Conservation (phyloP, 208 protist genomes). For the Zelonia costaricensis region DNA sequence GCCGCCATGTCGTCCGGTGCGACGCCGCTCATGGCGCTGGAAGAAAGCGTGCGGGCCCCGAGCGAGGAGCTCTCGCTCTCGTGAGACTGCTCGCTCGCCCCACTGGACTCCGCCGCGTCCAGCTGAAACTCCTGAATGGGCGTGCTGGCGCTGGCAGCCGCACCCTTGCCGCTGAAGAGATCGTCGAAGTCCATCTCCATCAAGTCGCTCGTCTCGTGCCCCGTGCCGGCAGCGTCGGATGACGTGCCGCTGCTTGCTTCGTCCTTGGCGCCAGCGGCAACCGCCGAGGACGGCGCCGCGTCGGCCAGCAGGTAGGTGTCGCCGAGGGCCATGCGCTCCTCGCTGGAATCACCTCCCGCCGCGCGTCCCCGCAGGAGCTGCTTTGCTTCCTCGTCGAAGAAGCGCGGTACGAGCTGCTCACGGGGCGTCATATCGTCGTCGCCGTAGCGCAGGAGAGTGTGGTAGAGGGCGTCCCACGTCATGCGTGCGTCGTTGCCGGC, state of each 20-base stretch:
- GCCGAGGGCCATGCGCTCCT: constrained; percentile 2
- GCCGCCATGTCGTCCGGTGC: no score
- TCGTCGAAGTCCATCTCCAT: constrained; percentile 84
- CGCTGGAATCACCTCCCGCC: not conserved
- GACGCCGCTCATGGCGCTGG: not conserved
- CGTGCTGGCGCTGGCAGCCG: not conserved
- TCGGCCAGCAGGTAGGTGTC: constrained; percentile 33
- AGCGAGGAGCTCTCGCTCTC: no score
- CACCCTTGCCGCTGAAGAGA: constrained; percentile 45
- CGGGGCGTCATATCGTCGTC: constrained; percentile 86
- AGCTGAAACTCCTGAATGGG: constrained; percentile 36
- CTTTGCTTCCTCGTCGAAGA: constrained; percentile 86
- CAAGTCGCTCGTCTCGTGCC: constrained; percentile 11
- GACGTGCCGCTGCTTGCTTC: not conserved
- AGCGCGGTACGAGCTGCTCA: constrained; percentile 86
- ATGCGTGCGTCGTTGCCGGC: constrained; percentile 89
- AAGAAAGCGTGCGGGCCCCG: not conserved
- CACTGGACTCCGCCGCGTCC: constrained; percentile 13
- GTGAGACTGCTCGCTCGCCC: not conserved
- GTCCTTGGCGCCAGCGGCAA: not conserved
- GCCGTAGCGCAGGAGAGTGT: constrained; percentile 88
- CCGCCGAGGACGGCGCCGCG: not conserved
- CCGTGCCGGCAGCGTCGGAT: not conserved
- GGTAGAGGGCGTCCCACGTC: constrained; percentile 90
- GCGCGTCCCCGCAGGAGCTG: constrained; percentile 45